Evolutionary conservation across 306 rosid species (phyloP), one percentile per base, ranked within the genome.

Genomic region (Medicago arabica): DNA sequence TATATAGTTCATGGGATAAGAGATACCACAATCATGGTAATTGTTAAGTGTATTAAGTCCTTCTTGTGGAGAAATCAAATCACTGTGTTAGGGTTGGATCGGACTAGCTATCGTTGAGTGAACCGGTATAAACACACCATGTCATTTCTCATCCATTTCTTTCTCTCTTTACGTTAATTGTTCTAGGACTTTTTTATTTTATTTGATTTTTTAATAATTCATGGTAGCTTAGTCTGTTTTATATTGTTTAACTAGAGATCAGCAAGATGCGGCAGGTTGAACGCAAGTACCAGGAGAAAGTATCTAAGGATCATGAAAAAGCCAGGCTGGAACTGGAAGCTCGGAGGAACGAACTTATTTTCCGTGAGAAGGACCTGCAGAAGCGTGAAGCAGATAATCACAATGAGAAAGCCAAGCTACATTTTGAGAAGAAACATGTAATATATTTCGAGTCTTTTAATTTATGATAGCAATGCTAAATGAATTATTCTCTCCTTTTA

Each of bases 381-480:
- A 73, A 79, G 63, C 85, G 91, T 51, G 76, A 72, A 76, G 85
- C 82, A 16, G 77, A 72, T 7, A 88, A 89, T 79, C 83, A 83
- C 12, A 80, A 74, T 15, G 91, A 91, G 85, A 85, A 84, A 71
- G 74, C 77, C 74, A 88, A 81, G 55, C 75, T 93, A 44, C 6
- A 25, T 16, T 78, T 66, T 39, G 86, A 85, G 62, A 88, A 83
- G 77, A 51, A 78, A 83, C 87, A 86, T 81, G 98, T 93, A 91
- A 62, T 69, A 4, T n/a, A 21, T 41, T 51, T 65, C 75, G 18
- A 11, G 40, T 13, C 65, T 21, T 75, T 80, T 9, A 15, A 28
- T 67, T 69, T 64, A 9, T 62, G 71, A 12, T 47, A 11, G 49
- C 17, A 43, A 67, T 67, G 54, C 71, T 19, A 19, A 14, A 34